These are phyloP conservation scores for Yamadazyma epiphylla DNA, from an alignment of 1,139 yeast species.

Conservation along the genomic window DNA sequence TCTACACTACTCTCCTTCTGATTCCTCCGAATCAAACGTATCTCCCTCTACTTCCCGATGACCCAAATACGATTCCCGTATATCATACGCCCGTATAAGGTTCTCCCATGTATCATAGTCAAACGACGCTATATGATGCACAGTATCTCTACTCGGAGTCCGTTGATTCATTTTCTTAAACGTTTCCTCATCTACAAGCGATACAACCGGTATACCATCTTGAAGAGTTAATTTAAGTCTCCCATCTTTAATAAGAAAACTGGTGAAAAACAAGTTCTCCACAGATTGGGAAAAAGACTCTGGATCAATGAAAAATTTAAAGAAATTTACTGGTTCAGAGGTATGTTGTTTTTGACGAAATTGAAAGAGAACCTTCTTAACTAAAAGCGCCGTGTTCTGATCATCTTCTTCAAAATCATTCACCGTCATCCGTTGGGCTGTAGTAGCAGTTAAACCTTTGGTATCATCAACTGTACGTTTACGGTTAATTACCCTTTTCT, in stretches of 20 bases:
- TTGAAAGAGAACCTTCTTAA: constrained; percentile 43
- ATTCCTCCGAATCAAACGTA: constrained; percentile 16
- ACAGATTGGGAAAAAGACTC: constrained; percentile 71
- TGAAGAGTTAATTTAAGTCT: constrained; percentile 48
- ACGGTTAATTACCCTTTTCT: constrained; percentile 40
- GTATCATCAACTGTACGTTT: constrained; percentile 43
- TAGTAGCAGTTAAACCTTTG: constrained; percentile 30
- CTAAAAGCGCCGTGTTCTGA: constrained; percentile 60
- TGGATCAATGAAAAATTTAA: constrained; percentile 70
- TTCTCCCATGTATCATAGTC: constrained; percentile 63
- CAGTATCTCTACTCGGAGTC: constrained; percentile 19
- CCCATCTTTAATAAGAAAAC: constrained; percentile 77
- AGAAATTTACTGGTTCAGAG: constrained; percentile 49
- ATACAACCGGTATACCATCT: constrained; percentile 38
- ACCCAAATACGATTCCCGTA: constrained; percentile 52
- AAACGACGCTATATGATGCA: constrained; percentile 70
- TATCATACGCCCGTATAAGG: constrained; percentile 46
- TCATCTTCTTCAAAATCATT: constrained; percentile 48
- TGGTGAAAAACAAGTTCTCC: constrained; percentile 78
- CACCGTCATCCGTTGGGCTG: constrained; percentile 51
- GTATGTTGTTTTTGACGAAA: constrained; percentile 25
- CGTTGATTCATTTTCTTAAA: neutral
- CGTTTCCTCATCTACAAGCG: constrained; percentile 14
- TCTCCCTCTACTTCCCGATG: constrained; percentile 36
- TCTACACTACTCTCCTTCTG: constrained; percentile 1